Conservation (phyloP, 345 rosid species). For the Dipteronia dyeriana region DNA sequence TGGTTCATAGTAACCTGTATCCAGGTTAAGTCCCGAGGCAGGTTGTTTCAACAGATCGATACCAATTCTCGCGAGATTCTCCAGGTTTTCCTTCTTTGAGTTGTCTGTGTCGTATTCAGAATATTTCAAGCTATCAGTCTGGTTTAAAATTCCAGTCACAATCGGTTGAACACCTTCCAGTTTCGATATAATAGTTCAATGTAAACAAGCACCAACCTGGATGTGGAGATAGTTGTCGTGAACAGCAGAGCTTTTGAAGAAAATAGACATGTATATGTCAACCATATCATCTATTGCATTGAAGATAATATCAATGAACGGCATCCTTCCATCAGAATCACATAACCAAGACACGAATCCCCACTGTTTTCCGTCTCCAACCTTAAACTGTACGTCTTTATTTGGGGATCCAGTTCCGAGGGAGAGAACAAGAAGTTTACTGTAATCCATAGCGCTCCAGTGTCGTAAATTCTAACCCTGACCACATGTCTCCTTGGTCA, state of each 20-base stretch:
- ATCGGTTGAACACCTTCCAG: background rate
- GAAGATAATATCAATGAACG: slow-evolving; percentile 7
- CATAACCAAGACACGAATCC: slow-evolving; percentile 10
- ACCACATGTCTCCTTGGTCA: background rate
- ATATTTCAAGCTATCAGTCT: slow-evolving; percentile 6
- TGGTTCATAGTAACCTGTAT: slow-evolving; percentile 15
- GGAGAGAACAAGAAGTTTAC: slow-evolving; percentile 10
- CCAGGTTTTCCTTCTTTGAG: slow-evolving; percentile 18
- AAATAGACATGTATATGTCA: slow-evolving; percentile 8
- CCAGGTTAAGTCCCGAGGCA: slow-evolving; percentile 10
- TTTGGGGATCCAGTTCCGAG: slow-evolving; percentile 15
- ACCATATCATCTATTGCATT: slow-evolving; percentile 16
- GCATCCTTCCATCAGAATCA: background rate
- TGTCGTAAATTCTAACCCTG: background rate
- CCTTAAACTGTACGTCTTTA: slow-evolving; percentile 6
- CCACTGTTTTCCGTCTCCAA: background rate
- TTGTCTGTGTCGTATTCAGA: background rate
- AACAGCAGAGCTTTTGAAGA: slow-evolving; percentile 11
- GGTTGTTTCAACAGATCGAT: slow-evolving; percentile 11
- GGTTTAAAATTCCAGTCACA: background rate
- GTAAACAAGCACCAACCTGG: slow-evolving; percentile 2
- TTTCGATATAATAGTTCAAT: too few species aligned
- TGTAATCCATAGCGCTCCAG: background rate
- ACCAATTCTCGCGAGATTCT: slow-evolving; percentile 16
- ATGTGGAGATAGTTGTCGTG: slow-evolving; percentile 10